Evolutionary conservation across 2,329 filamentous ascomycete species (phyloP), one percentile per base, ranked within the genome.

Genomic region (Aspergillus viridinutans): DNA sequence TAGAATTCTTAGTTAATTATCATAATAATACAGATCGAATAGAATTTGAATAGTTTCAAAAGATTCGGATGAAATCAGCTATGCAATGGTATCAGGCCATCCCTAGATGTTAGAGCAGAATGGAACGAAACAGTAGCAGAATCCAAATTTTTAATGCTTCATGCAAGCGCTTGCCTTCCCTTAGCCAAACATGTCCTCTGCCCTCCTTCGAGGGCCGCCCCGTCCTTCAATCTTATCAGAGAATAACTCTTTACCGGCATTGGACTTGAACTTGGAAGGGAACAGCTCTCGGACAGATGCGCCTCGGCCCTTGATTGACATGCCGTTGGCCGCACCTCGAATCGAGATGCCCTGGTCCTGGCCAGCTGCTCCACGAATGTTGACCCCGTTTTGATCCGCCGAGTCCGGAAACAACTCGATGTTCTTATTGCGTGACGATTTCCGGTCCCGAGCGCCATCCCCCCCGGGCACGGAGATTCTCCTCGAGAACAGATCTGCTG

Each of bases 111-210:
- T 38, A 6, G 32, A 38, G 32, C 32, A 38, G 32, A 38, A 38
- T 17, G 32, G 17, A 38, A 38, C 32, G 3, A 38, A 38, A 35
- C 12, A 17, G 14, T 38, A 23, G 23, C 43, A 47, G 12, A 26
- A 25, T 40, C 29, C 42, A 50, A 14, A 28, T 20, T 25, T 43
- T 12, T 48, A 5, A 5, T 17, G 35, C n/a, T 35, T 38, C 5
- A 6, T 49, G 17, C 49, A 26, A 29, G 47, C 9, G 21, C 9
- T 43, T 47, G 17, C 43, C n/a, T 21, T 9, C n/a, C 32, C 28
- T 82, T 72, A 91, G 59, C 81, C 79, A 69, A 91, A 92, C 61
- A 89, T 77, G 74, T 92, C 89, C 65, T 90, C 87, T 0, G 89
- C 89, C 67, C 80, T 85, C 64, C 87, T 84, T 61, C 89, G 82